A percentile compares a stretch with the other conserved stretches of the same genome.
Evolutionary conservation across 352 stramenopile genomes (phyloP).

Genomic region (Thalassiosira ordinaria): DNA sequence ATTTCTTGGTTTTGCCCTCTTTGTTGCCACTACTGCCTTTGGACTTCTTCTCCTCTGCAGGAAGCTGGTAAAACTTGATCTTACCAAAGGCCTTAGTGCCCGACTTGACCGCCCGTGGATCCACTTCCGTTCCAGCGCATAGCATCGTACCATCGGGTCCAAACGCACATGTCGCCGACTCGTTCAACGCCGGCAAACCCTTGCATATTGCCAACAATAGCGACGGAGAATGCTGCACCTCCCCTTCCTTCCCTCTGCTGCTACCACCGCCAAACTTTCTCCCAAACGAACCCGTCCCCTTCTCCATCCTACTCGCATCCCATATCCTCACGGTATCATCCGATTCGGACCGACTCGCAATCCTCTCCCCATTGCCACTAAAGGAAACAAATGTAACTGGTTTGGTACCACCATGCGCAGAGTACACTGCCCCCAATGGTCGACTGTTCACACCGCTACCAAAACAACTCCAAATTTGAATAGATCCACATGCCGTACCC

Average conservation of each 20-base stretch:
- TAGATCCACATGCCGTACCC: conserved; percentile 70
- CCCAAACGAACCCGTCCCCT: conserved; percentile 24
- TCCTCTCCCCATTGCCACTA: conserved; percentile 57
- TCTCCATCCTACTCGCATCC: conserved; percentile 61
- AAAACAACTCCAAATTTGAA: conserved; percentile 76
- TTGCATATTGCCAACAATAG: conserved; percentile 55
- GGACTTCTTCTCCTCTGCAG: conserved; percentile 33
- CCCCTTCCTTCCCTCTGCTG: conserved; percentile 15
- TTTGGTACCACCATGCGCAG: conserved; percentile 58
- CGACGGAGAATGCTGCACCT: conserved; percentile 39
- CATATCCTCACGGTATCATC: conserved; percentile 72
- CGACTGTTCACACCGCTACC: conserved; percentile 46
- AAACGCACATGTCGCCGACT: conserved; percentile 84
- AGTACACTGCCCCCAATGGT: conserved; percentile 62
- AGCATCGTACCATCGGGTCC: conserved; percentile 82
- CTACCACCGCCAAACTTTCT: conserved; percentile 34
- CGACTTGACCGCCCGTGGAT: conserved; percentile 38
- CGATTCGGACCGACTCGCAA: conserved; percentile 65
- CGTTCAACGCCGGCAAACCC: conserved; percentile 63
- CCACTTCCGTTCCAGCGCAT: conserved; percentile 71
- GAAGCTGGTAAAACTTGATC: conserved; percentile 66
- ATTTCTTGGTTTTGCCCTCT: no score
- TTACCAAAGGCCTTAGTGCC: conserved; percentile 33
- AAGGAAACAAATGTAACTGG: conserved; percentile 58
- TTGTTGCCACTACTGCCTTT: no score